These are phyloP conservation scores for Pseudonitzschia delicatissima DNA, from an alignment of 108 stramenopile species.

Conservation along the genomic window DNA sequence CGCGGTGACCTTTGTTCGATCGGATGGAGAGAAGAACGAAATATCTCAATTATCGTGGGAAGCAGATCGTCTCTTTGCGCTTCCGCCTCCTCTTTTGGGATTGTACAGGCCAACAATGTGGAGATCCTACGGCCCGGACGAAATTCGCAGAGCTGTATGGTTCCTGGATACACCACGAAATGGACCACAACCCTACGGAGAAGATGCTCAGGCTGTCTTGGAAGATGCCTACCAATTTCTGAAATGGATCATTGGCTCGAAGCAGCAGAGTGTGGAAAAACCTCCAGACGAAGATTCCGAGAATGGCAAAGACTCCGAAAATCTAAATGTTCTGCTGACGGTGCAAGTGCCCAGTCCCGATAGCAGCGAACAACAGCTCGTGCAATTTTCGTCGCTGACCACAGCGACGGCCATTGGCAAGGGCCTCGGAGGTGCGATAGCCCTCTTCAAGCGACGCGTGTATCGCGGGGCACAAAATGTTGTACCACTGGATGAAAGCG, in stretches of 20 bases:
- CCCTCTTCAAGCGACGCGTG: conserved; percentile 62
- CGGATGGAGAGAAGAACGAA: not conserved
- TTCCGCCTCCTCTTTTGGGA: conserved; percentile 34
- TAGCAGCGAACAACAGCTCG: conserved; percentile 45
- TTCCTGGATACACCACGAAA: conserved; percentile 55
- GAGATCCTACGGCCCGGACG: conserved; percentile 64
- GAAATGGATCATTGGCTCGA: conserved; percentile 43
- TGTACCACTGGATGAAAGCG: not conserved
- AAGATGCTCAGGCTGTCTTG: conserved; percentile 43
- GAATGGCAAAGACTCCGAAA: conserved; percentile 1
- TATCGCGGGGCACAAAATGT: conserved; percentile 51
- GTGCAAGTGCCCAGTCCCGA: conserved; percentile 63
- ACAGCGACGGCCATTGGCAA: conserved; percentile 59
- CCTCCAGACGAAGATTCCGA: not conserved
- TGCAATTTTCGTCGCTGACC: conserved; percentile 59
- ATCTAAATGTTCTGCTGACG: conserved; percentile 35
- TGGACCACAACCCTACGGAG: conserved; percentile 67
- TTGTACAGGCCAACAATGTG: conserved; percentile 60
- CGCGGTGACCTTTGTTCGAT: conserved; percentile 42
- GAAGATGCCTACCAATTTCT: conserved; percentile 72
- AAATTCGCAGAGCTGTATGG: conserved; percentile 56
- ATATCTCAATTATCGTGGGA: not conserved
- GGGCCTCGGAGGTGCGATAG: conserved; percentile 50
- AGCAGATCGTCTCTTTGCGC: conserved; percentile 7
- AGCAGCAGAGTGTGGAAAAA: not conserved